Base-by-base conservation (phyloP, 129 eudicot species). In the Flaveria ramosissima region DNA sequence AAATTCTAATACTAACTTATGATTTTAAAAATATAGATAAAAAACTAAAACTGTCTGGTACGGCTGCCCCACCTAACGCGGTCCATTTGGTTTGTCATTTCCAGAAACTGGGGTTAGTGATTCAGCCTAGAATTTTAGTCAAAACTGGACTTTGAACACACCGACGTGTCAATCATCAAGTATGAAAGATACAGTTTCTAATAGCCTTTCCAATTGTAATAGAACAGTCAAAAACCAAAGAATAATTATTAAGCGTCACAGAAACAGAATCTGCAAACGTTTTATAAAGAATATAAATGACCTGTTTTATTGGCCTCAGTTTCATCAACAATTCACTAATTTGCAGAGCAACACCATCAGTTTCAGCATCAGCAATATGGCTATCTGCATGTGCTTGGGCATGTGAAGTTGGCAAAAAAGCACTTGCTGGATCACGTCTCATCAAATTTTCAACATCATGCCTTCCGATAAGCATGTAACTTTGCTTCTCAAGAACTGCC, bases 401-500 rank as follows among this genome's bases (percentile, higher is more conserved):
- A 71, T 72, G 74, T 72, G 96, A 88, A 78, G 83, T 86, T 39
- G 93, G 93, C 56, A 91, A 85, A 84, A 86, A 83, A 43, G 92
- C 88, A 86, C 96, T 89, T 70, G 99, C 91, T 16, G 99, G 96
- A 83, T 95, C 96, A 82, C 70, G 87, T 50, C 89, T 80, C 96
- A 95, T 87, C 74, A 95, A 85, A 78, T 81, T 89, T 24, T 95
- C 99, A 55, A 95, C 72, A 47, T 95, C 99, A 84, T 95, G 89
- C 76, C 99, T 95, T 52, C 99, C 99, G 68, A 95, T 89, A 80
- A 95, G 92, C 99, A 95, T 95, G 78, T 95, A 95, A 84, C 97
- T 90, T 83, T 91, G 99, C 85, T 95, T 95, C 85, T 95, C 99
- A 79, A 95, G 96, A 86, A 95, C 99, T 73, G 99, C 99, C 99